phyloP scores from a whole-genome alignment of 768 basidiomycete species.

The Pleurotus cornucopiae region DNA sequence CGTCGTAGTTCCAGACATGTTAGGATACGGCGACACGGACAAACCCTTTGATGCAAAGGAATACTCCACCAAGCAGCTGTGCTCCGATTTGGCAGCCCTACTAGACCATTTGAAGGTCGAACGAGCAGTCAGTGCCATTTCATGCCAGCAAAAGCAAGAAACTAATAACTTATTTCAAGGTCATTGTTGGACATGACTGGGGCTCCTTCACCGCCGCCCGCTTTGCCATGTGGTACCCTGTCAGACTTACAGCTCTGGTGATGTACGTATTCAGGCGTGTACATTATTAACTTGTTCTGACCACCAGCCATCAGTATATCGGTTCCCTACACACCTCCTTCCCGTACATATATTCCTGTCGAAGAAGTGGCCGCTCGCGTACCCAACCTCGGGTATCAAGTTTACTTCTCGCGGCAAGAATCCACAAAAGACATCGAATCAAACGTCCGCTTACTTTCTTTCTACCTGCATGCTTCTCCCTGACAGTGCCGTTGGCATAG shows the following conservation, averaged over 20 bases:
- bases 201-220: constrained; percentile 60
- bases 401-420: constrained; percentile 53
- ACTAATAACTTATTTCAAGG: constrained; percentile 24
- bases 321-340: constrained; percentile 63
- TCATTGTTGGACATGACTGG: constrained; percentile 82
- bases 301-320: constrained; percentile 45
- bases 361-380: constrained; percentile 44
- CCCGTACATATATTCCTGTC: constrained; percentile 41
- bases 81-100: constrained; percentile 60
- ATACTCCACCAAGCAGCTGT: constrained; percentile 58
- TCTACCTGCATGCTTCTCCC: not conserved
- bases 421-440: constrained; percentile 54
- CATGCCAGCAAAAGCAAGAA: not conserved
- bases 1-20: constrained; percentile 58
- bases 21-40: constrained; percentile 65
- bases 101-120: constrained; percentile 51
- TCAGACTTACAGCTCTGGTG: constrained; percentile 52
- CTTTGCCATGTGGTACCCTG: constrained; percentile 72
- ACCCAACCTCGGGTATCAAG: constrained; percentile 65
- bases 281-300: constrained; percentile 3
- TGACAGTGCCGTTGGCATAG: constrained; percentile 17
- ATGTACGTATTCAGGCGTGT: constrained; percentile 33
- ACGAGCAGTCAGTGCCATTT: constrained; percentile 44
- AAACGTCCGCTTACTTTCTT: constrained; percentile 34
- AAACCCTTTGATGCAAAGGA: constrained; percentile 51